These are phyloP conservation scores for Fusarium virguliforme DNA, from an alignment of 2,329 filamentous ascomycete species.

Conservation along the genomic window DNA sequence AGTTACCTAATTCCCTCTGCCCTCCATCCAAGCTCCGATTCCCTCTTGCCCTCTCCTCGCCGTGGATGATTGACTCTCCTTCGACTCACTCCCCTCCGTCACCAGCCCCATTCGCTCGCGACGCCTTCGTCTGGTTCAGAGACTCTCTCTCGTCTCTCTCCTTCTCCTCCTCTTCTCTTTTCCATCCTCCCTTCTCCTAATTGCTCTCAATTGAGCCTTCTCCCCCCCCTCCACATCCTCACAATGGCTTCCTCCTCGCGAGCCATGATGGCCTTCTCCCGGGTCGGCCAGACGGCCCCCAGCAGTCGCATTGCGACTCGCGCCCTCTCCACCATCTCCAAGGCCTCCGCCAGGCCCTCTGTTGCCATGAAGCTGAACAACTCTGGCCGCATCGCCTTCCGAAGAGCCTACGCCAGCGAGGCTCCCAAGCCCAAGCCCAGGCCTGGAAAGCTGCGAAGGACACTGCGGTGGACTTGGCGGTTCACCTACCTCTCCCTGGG, in stretches of 20 bases:
- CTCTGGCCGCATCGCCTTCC: conserved; percentile 60
- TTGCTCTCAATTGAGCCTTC: conserved; percentile 49
- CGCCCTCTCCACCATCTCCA: conserved; percentile 56
- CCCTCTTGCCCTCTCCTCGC: conserved; percentile 43
- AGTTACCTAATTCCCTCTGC: conserved; percentile 46
- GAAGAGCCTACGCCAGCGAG: conserved; percentile 68
- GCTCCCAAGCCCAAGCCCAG: conserved; percentile 65
- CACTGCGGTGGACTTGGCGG: conserved; percentile 87
- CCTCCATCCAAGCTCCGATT: conserved; percentile 35
- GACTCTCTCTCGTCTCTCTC: conserved; percentile 39
- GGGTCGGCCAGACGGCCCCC: conserved; percentile 52
- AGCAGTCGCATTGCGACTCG: conserved; percentile 53
- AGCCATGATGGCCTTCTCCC: conserved; percentile 59
- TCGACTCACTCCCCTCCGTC: conserved; percentile 46
- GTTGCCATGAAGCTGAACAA: conserved; percentile 56
- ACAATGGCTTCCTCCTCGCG: conserved; percentile 65
- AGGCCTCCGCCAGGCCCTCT: conserved; percentile 52
- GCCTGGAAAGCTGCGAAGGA: conserved; percentile 74
- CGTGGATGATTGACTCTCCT: conserved; percentile 41
- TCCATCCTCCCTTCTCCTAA: conserved; percentile 26
- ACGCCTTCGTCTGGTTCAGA: conserved; percentile 45
- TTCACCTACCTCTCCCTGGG: conserved; percentile 83
- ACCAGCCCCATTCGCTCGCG: conserved; percentile 40
- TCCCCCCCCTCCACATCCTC: conserved; percentile 41
- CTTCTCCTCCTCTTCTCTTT: conserved; percentile 24